Percentiles rank a stretch among this genome's conserved stretches.
Conservation (phyloP, 148 eudicot species). For the Rhododendron ferrugineum region DNA sequence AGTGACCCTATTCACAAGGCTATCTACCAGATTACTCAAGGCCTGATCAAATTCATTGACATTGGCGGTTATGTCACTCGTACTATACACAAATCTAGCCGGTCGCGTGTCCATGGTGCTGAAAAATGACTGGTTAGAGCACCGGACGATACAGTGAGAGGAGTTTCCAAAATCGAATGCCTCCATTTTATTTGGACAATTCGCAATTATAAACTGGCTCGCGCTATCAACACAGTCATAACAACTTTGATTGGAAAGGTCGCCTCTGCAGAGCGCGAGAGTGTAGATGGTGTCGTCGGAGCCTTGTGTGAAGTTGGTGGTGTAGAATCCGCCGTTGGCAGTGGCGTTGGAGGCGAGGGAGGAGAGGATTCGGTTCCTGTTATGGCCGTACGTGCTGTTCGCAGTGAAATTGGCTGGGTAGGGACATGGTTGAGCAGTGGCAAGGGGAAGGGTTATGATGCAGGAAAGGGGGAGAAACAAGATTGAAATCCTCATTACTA, state of each 20-base stretch:
- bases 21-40: conserved; percentile 5
- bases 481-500: neutral
- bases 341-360: conserved; percentile 7
- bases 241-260: neutral
- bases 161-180: neutral
- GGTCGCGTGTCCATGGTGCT: neutral
- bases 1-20: conserved; percentile 11
- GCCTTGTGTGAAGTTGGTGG: neutral
- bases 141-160: neutral
- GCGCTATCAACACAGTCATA: neutral
- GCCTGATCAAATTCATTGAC: neutral
- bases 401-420: neutral
- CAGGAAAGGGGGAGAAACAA: neutral
- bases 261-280: neutral
- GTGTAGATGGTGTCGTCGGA: neutral
- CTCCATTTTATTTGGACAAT: neutral
- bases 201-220: neutral
- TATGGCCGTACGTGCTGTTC: neutral
- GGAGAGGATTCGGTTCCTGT: neutral
- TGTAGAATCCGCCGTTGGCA: neutral
- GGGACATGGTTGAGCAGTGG: neutral
- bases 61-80: neutral
- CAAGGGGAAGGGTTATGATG: neutral
- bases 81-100: neutral
- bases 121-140: neutral